These are phyloP conservation scores for Ganoderma boninense DNA, from an alignment of 1,284 basidiomycete genomes.

Conservation along the genomic window DNA sequence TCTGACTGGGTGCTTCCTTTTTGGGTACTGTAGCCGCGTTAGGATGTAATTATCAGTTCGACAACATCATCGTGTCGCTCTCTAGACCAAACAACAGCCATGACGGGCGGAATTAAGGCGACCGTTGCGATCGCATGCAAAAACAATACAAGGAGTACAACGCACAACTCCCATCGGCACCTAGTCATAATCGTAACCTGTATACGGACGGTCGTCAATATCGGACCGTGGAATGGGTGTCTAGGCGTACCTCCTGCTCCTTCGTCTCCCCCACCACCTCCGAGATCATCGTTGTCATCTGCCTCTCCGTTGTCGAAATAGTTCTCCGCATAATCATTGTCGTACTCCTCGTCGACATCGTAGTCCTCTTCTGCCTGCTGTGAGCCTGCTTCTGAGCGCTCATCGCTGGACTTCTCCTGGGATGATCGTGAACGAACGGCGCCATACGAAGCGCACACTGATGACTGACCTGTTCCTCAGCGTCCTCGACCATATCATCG, in stretches of 20 bases:
- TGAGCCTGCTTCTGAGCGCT: slow-evolving; percentile 69
- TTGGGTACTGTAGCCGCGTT: background rate
- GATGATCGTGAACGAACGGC: slow-evolving; percentile 18
- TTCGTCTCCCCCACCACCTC: slow-evolving; percentile 67
- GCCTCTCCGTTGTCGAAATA: slow-evolving; percentile 88
- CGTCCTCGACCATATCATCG: slow-evolving; percentile 71
- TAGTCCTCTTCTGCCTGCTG: slow-evolving; percentile 74
- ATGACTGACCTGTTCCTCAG: slow-evolving; percentile 61
- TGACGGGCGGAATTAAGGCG: background rate
- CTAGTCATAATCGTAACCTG: slow-evolving; percentile 44
- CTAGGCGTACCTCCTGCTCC: slow-evolving; percentile 57
- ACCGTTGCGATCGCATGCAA: slow-evolving; percentile 1
- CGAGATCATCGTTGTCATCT: slow-evolving; percentile 79
- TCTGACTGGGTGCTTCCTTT: background rate
- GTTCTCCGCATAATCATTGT: slow-evolving; percentile 86
- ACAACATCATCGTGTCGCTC: background rate
- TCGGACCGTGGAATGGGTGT: slow-evolving; percentile 4
- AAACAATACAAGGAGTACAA: slow-evolving; percentile 11
- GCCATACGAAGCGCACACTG: background rate
- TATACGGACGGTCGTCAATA: background rate
- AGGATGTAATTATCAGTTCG: background rate
- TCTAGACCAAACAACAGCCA: too few relatives aligned
- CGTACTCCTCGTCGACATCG: slow-evolving; percentile 85
- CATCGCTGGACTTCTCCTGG: slow-evolving; percentile 73
- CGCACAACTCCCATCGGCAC: background rate